Conservation (phyloP, 306 rosid species). For the Potentilla sterilis region DNA sequence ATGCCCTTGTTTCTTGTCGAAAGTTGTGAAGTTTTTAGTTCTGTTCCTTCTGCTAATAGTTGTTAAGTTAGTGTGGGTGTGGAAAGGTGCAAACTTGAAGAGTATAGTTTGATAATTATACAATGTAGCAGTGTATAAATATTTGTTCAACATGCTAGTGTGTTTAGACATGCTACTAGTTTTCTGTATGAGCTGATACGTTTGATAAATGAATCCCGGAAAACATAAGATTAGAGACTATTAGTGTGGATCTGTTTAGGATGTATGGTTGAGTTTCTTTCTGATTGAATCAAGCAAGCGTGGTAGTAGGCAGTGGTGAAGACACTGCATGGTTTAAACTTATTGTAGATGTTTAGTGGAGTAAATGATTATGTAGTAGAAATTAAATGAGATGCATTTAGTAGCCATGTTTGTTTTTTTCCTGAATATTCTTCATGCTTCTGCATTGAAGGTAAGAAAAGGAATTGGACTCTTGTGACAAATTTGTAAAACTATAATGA, state of each 20-base stretch:
- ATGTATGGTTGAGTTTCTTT: background rate
- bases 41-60: background rate
- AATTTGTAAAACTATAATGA: background rate
- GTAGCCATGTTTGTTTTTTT: background rate
- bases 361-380: background rate
- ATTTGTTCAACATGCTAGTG: background rate
- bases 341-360: background rate
- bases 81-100: background rate
- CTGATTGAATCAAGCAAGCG: background rate
- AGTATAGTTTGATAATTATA: background rate
- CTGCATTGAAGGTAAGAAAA: background rate
- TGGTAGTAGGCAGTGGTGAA: background rate
- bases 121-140: background rate
- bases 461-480: background rate
- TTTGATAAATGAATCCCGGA: background rate
- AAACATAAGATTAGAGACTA: background rate
- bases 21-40: background rate
- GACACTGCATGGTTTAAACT: background rate
- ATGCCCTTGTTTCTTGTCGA: background rate
- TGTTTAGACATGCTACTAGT: background rate
- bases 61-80: background rate
- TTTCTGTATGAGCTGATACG: background rate
- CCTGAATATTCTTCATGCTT: background rate
- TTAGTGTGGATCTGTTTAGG: background rate
- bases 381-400: conserved; percentile 9